These are phyloP conservation scores for Eruca vesicaria DNA, from an alignment of 441 rosid species.

Conservation along the genomic window DNA sequence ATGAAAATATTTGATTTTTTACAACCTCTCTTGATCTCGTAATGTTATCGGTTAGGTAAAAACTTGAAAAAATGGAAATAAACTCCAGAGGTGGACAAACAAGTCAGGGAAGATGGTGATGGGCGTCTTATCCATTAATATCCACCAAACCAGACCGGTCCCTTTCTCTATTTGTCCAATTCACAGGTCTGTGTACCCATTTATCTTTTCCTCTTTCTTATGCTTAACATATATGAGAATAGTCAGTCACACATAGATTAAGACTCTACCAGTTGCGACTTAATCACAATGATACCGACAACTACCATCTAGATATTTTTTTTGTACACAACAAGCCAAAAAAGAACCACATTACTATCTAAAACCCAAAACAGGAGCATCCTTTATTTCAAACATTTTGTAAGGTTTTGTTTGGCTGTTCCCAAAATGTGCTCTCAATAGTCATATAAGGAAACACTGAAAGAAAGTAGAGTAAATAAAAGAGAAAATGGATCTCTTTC, in stretches of 20 bases:
- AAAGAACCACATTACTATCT: background rate
- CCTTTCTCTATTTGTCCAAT: constrained; percentile 13
- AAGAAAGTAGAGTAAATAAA: constrained; percentile 21
- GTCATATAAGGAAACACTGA: constrained; percentile 16
- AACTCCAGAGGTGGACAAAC: constrained; percentile 29
- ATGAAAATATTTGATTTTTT: background rate
- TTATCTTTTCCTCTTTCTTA: constrained; percentile 18
- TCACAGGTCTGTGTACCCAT: constrained; percentile 9
- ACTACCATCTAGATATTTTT: background rate
- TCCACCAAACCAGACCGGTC: constrained; percentile 36
- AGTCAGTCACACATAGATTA: background rate
- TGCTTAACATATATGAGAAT: constrained; percentile 1
- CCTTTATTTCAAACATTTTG: constrained; percentile 32
- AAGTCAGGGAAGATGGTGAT: constrained; percentile 58
- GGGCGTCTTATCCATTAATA: constrained; percentile 51
- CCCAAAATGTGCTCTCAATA: constrained; percentile 29
- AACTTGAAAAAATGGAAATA: constrained; percentile 40
- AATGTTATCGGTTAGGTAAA: background rate
- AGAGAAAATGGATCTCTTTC: constrained; percentile 17
- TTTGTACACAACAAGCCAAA: constrained; percentile 11
- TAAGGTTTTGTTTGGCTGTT: constrained; percentile 30
- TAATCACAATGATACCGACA: background rate
- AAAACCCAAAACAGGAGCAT: constrained; percentile 26
- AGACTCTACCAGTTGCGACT: background rate
- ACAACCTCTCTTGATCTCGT: background rate